phyloP scores from a whole-genome alignment of 345 rosid species.

The Eucalyptus polyanthemos region DNA sequence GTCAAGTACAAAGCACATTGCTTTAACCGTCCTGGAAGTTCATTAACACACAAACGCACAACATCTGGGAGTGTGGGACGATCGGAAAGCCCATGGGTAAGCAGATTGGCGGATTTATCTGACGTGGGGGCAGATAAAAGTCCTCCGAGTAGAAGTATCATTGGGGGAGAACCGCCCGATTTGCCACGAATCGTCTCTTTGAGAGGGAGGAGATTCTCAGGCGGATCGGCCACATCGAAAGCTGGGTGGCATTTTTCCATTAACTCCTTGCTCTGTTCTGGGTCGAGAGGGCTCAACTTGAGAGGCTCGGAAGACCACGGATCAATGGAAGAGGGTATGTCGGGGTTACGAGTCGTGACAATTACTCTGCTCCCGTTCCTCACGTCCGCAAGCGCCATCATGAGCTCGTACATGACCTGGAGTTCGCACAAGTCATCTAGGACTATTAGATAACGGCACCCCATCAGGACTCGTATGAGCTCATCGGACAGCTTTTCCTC shows the following conservation, averaged over 20 bases:
- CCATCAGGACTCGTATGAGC: not conserved
- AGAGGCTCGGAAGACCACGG: accelerated
- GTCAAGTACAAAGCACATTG: too few species aligned
- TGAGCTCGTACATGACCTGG: accelerated
- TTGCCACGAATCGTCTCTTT: too few species aligned
- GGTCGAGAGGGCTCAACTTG: accelerated
- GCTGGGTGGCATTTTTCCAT: accelerated
- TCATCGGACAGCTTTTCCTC: not conserved
- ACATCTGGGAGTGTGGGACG: not conserved
- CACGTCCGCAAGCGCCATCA: too few species aligned
- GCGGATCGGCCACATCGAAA: accelerated
- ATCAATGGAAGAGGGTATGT: not conserved
- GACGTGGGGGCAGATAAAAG: accelerated
- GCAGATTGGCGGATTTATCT: accelerated
- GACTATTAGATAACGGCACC: not conserved
- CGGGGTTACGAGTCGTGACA: accelerated
- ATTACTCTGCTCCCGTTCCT: too few species aligned
- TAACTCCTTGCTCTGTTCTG: accelerated
- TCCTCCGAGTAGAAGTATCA: too few species aligned
- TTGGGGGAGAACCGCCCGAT: too few species aligned
- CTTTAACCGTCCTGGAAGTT: too few species aligned
- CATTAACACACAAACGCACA: not conserved
- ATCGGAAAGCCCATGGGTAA: not conserved
- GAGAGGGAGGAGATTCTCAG: accelerated
- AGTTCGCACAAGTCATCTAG: not conserved